Evolutionary conservation across 176 grass and related monocot genomes (phyloP).

Genomic region (Pharus latifolius): DNA sequence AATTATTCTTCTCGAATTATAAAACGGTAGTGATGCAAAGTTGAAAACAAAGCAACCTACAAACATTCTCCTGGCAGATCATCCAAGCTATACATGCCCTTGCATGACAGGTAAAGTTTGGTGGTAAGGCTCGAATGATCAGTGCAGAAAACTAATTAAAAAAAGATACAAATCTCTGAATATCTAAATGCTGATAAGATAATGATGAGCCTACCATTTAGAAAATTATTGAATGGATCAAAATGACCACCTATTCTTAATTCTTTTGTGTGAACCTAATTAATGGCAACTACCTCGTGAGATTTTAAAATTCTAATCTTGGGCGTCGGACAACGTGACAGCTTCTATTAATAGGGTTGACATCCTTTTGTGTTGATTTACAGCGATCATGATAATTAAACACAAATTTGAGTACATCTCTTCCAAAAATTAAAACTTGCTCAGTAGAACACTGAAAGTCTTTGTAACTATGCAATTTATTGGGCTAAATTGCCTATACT

Average conservation of each 20-base stretch:
- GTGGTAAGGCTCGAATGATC: slow-evolving; percentile 8
- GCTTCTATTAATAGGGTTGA: neutral
- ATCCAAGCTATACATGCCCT: too few species aligned
- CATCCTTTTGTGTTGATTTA: neutral
- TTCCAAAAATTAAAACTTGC: too few species aligned
- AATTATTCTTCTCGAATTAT: neutral
- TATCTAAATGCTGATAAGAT: too few species aligned
- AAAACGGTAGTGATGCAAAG: neutral
- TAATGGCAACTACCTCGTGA: neutral
- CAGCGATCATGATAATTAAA: neutral
- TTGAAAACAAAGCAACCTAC: neutral
- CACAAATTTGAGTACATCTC: too few species aligned
- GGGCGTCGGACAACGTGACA: neutral
- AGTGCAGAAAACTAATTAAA: neutral
- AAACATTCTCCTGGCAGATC: slow-evolving; percentile 39
- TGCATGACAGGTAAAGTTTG: slow-evolving; percentile 22
- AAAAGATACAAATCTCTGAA: too few species aligned
- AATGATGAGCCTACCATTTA: slow-evolving; percentile 19
- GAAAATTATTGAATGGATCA: neutral
- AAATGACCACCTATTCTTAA: neutral
- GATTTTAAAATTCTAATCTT: neutral
- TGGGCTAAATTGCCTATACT: too few species aligned
- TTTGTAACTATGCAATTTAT: too few species aligned
- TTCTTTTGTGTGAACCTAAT: neutral
- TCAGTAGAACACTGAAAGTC: too few species aligned